Evolutionary conservation across 225 moss, liverwort and hornwort species (phyloP), one percentile per base, ranked within the genome.

Genomic region (Thuidium tamariscinum): DNA sequence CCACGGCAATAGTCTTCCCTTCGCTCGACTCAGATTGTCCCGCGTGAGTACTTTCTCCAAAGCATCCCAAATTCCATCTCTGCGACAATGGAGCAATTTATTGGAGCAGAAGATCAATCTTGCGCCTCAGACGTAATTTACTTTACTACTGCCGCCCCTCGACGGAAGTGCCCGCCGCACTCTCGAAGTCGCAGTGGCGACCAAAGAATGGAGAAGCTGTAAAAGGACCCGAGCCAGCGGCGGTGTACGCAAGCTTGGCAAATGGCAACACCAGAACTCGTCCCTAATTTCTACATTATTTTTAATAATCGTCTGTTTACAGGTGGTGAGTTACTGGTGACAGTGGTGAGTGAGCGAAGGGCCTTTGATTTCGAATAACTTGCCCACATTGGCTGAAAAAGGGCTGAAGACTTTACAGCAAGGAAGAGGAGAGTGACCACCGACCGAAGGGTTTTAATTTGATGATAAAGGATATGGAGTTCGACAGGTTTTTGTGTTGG

Each of bases 401-500:
- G 1, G 17, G 44, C 27, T 15, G 26, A 69, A 26, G 25, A 70
- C 27, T 42, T 42, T 26, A 70, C 14, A 39, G 4, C 37, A 66
- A 66, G 36, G 3, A 1, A 69, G 9, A 41, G 0, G 42, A 42
- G 3, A 71, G 6, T 29, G 17, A 29, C 1, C 0, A 6, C 0
- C n/a, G n/a, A n/a, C n/a, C n/a, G n/a, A n/a, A n/a, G 1, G 0
- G 18, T 46, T 10, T 29, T 6, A 29, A 46, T 49, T 32, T 7
- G 2, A 32, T 73, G 48, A 48, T 4, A 48, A 46, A 18, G 46
- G 4, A 30, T 46, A 26, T 46, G 6, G 30, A 0, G 30, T 17
- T 44, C 16, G 0, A 10, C 1, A 42, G n/a, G n/a, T n/a, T n/a
- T n/a, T n/a, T n/a, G n/a, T n/a, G n/a, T n/a, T n/a, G n/a, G n/a